Base-by-base conservation (phyloP, 179 eudicot genomes). In the Monotropa hypopitys region DNA sequence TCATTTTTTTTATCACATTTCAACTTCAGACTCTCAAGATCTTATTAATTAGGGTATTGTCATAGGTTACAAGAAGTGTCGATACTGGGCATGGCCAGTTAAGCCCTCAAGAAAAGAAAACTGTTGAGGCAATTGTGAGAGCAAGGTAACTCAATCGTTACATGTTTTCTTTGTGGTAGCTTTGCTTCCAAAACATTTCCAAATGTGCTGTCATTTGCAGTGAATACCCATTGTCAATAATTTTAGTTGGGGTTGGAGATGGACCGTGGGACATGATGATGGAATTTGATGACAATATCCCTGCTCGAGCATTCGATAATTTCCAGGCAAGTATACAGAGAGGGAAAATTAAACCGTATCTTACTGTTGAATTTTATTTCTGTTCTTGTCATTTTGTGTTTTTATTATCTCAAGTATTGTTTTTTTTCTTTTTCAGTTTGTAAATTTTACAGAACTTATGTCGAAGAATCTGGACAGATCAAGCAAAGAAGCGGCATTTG, bases 251-350 rank as follows among this genome's bases (percentile, higher is more conserved):
- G 54, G 97, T 94, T 69, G 99, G 99, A 80, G 99, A 93, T 77
- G 97, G 99, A 70, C 98, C 98, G 32, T 94, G 99, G 99, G 99
- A 95, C 79, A 93, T 95, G 98, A 95, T 95, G 99, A 93, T 81
- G 81, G 92, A 95, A 77, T 95, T 93, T 73, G 99, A 95, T 66
- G 99, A 95, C 70, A 93, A 95, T 67, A 93, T 95, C 78, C 99
- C 98, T 78, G 77, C 99, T 65, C 91, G 99, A 50, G 92, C 95
- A 21, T 95, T 95, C 72, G 99, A 95, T 83, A 95, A 95, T 86
- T 95, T 95, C 81, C 99, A 95, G 90, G 99, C 80, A 84, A 80
- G 89, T 76, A 65, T 23, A 69, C 54, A 65, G 56, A 9, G 51
- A 69, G 35, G 28, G 6, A 5, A 75, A 23, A 4, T 50, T 16